phyloP scores from a whole-genome alignment of 2,329 filamentous ascomycete species.

The Elsinoe necatrix region DNA sequence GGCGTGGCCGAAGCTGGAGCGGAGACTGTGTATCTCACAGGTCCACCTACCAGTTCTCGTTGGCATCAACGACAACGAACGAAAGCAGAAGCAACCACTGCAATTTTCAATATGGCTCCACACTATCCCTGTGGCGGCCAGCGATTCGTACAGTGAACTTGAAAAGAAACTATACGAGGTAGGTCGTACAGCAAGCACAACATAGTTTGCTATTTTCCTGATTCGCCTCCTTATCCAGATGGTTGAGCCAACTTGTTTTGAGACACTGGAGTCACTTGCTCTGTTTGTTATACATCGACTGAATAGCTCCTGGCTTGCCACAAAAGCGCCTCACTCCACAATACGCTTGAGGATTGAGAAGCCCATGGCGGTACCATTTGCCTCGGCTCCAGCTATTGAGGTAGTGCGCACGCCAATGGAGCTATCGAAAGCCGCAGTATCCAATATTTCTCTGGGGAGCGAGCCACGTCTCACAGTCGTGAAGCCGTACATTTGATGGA shows the following conservation, averaged over 20 bases:
- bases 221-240: conserved; percentile 25
- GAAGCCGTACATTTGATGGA: neutral
- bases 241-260: conserved; percentile 36
- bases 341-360: conserved; percentile 60
- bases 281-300: conserved; percentile 36
- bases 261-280: conserved; percentile 43
- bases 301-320: conserved; percentile 26
- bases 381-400: conserved; percentile 63
- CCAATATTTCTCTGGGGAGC: neutral
- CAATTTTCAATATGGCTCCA: conserved; percentile 57
- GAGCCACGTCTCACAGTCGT: neutral
- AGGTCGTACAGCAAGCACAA: conserved; percentile 23
- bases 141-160: conserved; percentile 47
- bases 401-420: conserved; percentile 29
- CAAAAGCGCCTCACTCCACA: conserved; percentile 35
- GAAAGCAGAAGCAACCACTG: conserved; percentile 56
- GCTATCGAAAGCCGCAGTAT: neutral
- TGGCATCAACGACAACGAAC: conserved; percentile 65
- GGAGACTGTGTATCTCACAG: conserved; percentile 44
- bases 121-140: conserved; percentile 30
- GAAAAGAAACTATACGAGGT: conserved; percentile 58
- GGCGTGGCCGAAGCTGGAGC: conserved; percentile 8
- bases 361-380: conserved; percentile 63
- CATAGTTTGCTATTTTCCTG: neutral
- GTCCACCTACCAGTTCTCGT: conserved; percentile 60